Evolutionary conservation across 257 asterid species (phyloP), one percentile per base, ranked within the genome.

Genomic region (Leptodermis oblonga): DNA sequence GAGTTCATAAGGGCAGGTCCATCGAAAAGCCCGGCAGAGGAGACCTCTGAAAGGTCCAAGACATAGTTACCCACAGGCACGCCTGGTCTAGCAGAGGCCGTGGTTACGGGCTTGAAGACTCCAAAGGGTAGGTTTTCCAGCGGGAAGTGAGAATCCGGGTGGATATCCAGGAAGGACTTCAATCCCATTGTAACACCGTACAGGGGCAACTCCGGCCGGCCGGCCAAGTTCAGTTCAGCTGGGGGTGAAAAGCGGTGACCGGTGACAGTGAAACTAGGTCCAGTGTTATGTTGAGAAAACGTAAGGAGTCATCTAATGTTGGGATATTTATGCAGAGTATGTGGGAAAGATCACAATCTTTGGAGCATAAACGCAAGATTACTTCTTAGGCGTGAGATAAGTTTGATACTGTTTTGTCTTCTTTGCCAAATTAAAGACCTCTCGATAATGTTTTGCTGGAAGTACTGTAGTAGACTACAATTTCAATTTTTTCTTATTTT

Each of bases 71-170:
- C 97, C 34, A 94, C 89, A 0, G 97, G 97, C 33, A 94, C 96
- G 13, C 80, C 97, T 22, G 97, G 95, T n/a, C 92, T 46, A 74
- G 97, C 84, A 43, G 75, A 77, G 49, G 95, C 82, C 74, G 45
- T 74, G 46, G 92, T 75, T 70, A 64, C 80, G 36, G 84, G 78
- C 82, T 76, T 85, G 86, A 94, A 94, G 17, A 94, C 96, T 4
- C 99, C 99, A 78, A 76, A 94, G n/a, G 99, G 99, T 13, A 94
- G 85, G 72, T 94, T 94, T 84, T 94, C 96, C 22, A 94, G 80
- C 23, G 99, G 96, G 81, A 94, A 94, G 83, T 91, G 97, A 31
- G 97, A 94, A 67, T 86, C 97, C 59, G 93, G 82, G 1, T 56
- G 85, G 65, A 94, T 95, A 68, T 89, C 78, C 22, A 94, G 74